A percentile compares a stretch with the other conserved stretches of the same genome.
Conservation (phyloP, 2,329 filamentous ascomycete genomes). For the Microsporum audouinii region DNA sequence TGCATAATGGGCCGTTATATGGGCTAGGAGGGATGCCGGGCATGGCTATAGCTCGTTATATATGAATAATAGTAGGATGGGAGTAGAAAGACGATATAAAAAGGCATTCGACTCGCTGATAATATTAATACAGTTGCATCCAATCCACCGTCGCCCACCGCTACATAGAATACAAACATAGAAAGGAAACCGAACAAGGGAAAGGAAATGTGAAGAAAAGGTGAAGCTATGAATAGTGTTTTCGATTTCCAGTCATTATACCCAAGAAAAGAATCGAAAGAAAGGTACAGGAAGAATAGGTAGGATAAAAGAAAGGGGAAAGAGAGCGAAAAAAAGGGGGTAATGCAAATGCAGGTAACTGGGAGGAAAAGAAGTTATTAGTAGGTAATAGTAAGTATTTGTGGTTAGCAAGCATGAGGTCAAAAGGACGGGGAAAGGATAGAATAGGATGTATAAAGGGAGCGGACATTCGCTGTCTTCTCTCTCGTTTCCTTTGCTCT, state of each 20-base stretch:
- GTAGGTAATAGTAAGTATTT: not conserved
- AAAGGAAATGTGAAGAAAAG: not conserved
- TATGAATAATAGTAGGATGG: not conserved
- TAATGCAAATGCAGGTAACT: not conserved
- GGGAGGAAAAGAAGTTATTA: not conserved
- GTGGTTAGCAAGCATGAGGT: not conserved
- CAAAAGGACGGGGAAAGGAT: not conserved
- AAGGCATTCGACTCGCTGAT: not conserved
- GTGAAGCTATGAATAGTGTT: not conserved
- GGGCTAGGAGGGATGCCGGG: not conserved
- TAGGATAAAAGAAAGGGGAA: not conserved
- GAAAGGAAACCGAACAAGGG: not conserved
- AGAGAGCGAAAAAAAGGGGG: not conserved
- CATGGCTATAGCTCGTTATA: not conserved
- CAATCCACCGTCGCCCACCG: not conserved
- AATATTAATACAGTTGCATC: not conserved
- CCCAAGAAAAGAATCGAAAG: conserved; percentile 1
- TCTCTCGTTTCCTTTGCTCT: not conserved
- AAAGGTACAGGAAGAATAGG: not conserved
- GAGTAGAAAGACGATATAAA: not conserved
- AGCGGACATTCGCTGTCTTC: not conserved
- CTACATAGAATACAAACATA: not conserved
- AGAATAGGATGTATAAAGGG: not conserved
- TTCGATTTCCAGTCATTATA: conserved; percentile 3
- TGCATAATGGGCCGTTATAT: not conserved